These are phyloP conservation scores for Saccharomyces pastorianus DNA, from an alignment of 1,139 yeast species.

Conservation along the genomic window DNA sequence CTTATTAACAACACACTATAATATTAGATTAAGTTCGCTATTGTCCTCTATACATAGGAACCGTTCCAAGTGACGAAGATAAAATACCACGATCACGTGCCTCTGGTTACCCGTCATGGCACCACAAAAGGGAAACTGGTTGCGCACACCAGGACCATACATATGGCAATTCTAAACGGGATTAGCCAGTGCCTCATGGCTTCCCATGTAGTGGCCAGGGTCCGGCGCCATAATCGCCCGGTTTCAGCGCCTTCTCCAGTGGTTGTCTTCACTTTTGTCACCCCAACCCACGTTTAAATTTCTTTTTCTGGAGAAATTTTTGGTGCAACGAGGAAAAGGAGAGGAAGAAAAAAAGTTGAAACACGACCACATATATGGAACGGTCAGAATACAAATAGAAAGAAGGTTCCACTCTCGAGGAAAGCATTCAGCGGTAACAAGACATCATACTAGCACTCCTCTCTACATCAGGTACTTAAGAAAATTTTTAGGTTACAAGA, in stretches of 20 bases:
- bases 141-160: too few species aligned
- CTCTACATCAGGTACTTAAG: background rate
- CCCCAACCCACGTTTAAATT: background rate
- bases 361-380: constrained; percentile 1
- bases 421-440: background rate
- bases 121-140: background rate
- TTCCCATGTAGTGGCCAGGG: too few species aligned
- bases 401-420: background rate
- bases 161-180: too few species aligned
- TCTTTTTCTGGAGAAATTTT: background rate
- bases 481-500: background rate
- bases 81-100: background rate
- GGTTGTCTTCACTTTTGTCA: too few species aligned
- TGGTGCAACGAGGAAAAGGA: constrained; percentile 1
- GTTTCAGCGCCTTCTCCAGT: background rate
- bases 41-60: background rate
- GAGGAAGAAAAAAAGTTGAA: constrained; percentile 1
- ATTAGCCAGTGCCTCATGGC: too few species aligned
- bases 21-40: background rate
- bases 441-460: background rate
- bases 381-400: background rate
- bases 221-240: background rate
- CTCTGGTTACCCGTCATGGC: background rate
- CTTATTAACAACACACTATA: background rate
- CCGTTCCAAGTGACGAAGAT: too few species aligned